Evolutionary conservation across 2,329 filamentous ascomycete genomes (phyloP), one percentile per base, ranked within the genome.

Genomic region (Pseudogymnoascus sp.): DNA sequence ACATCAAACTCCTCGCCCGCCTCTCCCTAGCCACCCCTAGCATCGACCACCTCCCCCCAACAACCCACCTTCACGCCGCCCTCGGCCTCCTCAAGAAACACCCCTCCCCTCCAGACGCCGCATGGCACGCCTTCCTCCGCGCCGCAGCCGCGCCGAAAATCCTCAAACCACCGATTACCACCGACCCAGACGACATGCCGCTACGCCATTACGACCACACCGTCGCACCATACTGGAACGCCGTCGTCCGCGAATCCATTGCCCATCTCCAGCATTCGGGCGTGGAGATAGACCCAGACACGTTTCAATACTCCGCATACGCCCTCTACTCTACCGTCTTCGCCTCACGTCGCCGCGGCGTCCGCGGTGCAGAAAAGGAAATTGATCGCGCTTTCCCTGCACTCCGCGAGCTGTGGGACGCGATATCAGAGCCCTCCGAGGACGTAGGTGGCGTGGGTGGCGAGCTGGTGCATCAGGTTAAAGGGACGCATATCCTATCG

Each of bases 1-100:
- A 82, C 67, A 75, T 87, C 21, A 62, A 68, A 17, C 71, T 82
- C n/a, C 72, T 83, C n/a, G 80, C 79, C 65, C 72, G 75, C 27
- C 74, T 77, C 48, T 73, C 77, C 6, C 29, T 36, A 15, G 4
- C 9, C 51, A 58, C 10, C 2, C 51, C 33, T 13, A 13, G 15
- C 2, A 25, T 27, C 51, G 7, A n/a, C 10, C 29, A 35, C 12
- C 21, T 12, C 21, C 42, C 12, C 9, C 42, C 42, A 48, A 48
- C 12, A 48, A 29, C 25, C 15, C 44, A 31, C 17, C 44, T 51
- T 13, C 44, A 51, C 25, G 21, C 44, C 44, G 25, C 13, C 7
- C 25, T 51, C 5, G 13, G 12, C 13, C 25, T 51, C 13, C 44
- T 51, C 13, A 51, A 31, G 31, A 10, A 10, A 4, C 44, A 51